Evolutionary conservation across 2,329 filamentous ascomycete species (phyloP).

Genomic region (Leptographium wingfieldii): DNA sequence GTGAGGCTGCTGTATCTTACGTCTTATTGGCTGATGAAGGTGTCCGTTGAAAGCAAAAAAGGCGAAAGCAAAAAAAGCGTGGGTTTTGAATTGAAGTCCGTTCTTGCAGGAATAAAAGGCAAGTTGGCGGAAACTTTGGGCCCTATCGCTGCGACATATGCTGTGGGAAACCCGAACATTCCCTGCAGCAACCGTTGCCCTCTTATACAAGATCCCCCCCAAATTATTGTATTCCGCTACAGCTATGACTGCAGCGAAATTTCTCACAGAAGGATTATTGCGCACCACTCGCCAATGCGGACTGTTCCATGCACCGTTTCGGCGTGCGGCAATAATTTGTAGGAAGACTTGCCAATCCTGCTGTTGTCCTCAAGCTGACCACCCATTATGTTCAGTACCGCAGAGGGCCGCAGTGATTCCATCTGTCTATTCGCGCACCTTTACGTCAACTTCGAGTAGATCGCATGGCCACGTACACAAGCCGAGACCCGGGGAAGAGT

Average conservation of each 20-base stretch:
- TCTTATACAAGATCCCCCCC: not conserved
- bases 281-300: not conserved
- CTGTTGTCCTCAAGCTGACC: not conserved
- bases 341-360: not conserved
- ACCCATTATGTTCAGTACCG: not conserved
- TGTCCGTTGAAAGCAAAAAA: not conserved
- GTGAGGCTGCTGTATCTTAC: not conserved
- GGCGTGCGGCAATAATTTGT: not conserved
- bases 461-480: conserved; percentile 70
- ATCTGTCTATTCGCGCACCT: conserved; percentile 22
- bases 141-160: not conserved
- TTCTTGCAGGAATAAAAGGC: not conserved
- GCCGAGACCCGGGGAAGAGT: conserved; percentile 89
- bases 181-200: not conserved
- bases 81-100: not conserved
- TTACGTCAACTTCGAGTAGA: conserved; percentile 49
- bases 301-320: not conserved
- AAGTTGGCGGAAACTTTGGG: not conserved
- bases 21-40: not conserved
- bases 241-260: not conserved
- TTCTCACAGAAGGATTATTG: not conserved
- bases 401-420: not conserved
- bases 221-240: not conserved
- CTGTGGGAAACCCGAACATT: not conserved
- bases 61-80: not conserved